Evolutionary conservation across 129 eudicot genomes (phyloP).

Genomic region (Centaurea solstitialis): DNA sequence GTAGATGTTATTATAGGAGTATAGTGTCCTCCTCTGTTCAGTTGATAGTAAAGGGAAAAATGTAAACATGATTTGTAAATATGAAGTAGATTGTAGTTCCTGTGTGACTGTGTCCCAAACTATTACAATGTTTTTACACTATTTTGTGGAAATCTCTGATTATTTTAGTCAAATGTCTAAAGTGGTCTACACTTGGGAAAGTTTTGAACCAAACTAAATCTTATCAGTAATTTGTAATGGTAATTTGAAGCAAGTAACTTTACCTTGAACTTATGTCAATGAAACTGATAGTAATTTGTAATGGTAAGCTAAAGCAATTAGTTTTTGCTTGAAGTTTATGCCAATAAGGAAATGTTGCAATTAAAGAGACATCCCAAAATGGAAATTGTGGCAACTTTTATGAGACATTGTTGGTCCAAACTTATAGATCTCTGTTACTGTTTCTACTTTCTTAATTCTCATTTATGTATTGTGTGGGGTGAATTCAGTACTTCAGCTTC

Average conservation of each 20-base stretch:
- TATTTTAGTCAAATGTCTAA: slow-evolving; percentile 11
- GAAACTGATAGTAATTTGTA: neutral
- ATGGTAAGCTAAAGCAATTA: neutral
- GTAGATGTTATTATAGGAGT: no score
- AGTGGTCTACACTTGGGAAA: neutral
- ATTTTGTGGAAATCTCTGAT: neutral
- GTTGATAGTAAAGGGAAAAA: neutral
- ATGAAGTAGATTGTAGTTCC: slow-evolving; percentile 4
- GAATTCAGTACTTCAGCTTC: neutral
- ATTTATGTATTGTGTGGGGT: neutral
- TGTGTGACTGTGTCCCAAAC: neutral
- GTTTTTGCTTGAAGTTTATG: neutral
- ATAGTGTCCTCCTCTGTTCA: neutral
- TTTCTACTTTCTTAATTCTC: neutral
- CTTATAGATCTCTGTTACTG: neutral
- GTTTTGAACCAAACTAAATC: neutral
- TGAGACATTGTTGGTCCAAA: neutral
- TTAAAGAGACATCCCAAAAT: neutral
- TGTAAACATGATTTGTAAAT: neutral
- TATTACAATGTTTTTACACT: neutral
- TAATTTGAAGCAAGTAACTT: neutral
- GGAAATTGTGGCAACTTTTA: neutral
- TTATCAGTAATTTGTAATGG: neutral
- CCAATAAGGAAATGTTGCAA: neutral
- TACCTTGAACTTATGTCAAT: neutral